Base-by-base conservation (phyloP, 2,329 filamentous ascomycete genomes). In the Phoma sp. region DNA sequence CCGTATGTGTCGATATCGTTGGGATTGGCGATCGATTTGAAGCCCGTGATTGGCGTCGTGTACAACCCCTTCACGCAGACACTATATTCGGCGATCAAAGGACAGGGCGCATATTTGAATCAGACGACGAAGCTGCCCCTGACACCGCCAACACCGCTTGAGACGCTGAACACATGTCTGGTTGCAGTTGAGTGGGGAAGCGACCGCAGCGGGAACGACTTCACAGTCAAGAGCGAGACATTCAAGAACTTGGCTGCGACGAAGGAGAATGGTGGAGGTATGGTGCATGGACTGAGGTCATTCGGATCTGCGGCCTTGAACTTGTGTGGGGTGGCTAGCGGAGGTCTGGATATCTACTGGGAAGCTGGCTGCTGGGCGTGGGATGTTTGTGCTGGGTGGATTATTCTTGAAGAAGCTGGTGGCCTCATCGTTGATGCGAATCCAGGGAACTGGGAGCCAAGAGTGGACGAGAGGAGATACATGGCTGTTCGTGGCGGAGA, bases 371-470 rank as follows among this genome's bases (percentile, higher is more conserved):
- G 89, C 74, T 93, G 89, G 84, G 89, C 90, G 1, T 93, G 90
- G 90, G 90, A 93, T 72, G 90, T 93, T 2, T 91, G 88, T 68
- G 91, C 91, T 5, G 90, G 87, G 0, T 93, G 90, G 90, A 86
- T 87, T 53, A 87, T 93, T 56, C 77, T 93, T 21, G 77, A 78
- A 25, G 90, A 93, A 78, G 88, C 90, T 0, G 91, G 90, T 0
- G 90, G 90, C 0, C 78, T 84, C 45, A 85, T 93, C 79, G 88
- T 83, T 7, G 83, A 88, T 68, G 89, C 86, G 4, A 92, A 93
- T 70, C 86, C 88, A 0, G 90, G 89, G 0, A 83, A 84, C 49
- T 93, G 89, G 90, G 71, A 83, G 37, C 78, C 82, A 5, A 74
- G 67, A 42, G 71, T 87, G 6, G 84, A 87, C 64, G 83, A 80